phyloP scores from a whole-genome alignment of 2,329 filamentous ascomycete species.

The Botrytis fragariae region DNA sequence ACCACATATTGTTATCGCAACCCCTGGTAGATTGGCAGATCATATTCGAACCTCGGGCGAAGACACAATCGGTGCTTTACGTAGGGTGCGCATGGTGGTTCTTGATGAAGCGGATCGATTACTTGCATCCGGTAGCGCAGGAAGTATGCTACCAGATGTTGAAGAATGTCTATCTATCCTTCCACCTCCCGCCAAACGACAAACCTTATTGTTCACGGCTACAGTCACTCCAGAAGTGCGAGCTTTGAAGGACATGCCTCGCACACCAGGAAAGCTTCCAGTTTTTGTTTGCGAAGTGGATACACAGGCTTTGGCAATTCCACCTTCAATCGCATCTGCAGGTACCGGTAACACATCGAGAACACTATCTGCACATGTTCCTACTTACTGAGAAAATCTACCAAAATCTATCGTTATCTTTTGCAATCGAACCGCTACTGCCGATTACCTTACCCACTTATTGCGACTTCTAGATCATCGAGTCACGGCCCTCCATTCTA shows the following conservation, averaged over 20 bases:
- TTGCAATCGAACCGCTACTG: constrained; percentile 86
- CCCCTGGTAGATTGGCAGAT: constrained; percentile 87
- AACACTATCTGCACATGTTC: constrained; percentile 90
- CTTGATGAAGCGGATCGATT: constrained; percentile 95
- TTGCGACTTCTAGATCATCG: constrained; percentile 83
- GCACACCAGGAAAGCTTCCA: constrained; percentile 65
- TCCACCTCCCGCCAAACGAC: constrained; percentile 73
- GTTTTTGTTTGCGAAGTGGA: constrained; percentile 90
- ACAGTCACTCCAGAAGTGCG: constrained; percentile 92
- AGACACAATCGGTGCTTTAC: constrained; percentile 81
- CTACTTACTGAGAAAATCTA: constrained; percentile 74
- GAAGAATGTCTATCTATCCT: constrained; percentile 61
- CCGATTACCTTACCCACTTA: constrained; percentile 84
- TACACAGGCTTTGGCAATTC: constrained; percentile 71
- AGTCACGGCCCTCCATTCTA: constrained; percentile 87
- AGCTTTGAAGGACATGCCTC: constrained; percentile 75
- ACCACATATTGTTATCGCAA: constrained; percentile 92
- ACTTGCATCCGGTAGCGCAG: constrained; percentile 59
- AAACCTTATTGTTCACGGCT: constrained; percentile 93
- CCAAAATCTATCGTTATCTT: constrained; percentile 85
- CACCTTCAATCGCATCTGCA: constrained; percentile 84
- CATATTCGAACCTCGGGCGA: constrained; percentile 89
- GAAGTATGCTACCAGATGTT: constrained; percentile 23
- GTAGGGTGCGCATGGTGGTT: constrained; percentile 79
- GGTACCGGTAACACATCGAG: constrained; percentile 86